Base-by-base conservation (phyloP, 23 red algal species). In the Gracilaria gracilis region DNA sequence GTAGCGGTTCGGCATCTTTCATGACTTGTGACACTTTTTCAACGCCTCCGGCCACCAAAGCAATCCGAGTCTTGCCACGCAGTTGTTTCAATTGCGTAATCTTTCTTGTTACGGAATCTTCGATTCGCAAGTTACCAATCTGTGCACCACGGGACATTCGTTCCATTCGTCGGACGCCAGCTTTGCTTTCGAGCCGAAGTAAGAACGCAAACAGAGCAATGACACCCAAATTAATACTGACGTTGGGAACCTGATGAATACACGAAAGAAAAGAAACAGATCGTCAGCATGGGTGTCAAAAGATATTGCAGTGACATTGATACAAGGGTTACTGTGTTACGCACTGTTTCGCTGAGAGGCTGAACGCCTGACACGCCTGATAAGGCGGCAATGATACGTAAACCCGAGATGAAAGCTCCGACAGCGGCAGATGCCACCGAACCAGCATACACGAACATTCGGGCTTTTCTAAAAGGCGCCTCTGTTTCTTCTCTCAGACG, bases 401-500 rank as follows among this genome's bases (percentile, higher is more conserved):
- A 65, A 17, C 58, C 53, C 9, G 96, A 73, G 67, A 98, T 73
- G 35, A 95, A 93, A 2, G 85, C 87, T 35, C 93, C 96, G 25
- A 98, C 88, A 38, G 46, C 73, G 55, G 93, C 93, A 37, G 93
- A 93, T 40, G 76, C 53, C 21, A 66, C 86, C 13, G 93, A 85
- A 28, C 81, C 96, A 37, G 37, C 83, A 54, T 96, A 98, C 16
- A 98, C 64, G 75, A 96, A 95, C 88, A 93, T 77, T 34, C 96
- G 82, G 31, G 82, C 90, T 61, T 98, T 98, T 79, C 96, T 83
- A 62, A 98, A 98, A 28, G 96, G 96, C 29, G 96, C 96, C 69
- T 98, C 93, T 47, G 84, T 87, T 75, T 98, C 96, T 57, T 98
- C 96, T n/a, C 94, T 82, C 29, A 98, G 83, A 7, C 93, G 77